Percentiles rank a stretch among this genome's conserved stretches.
These are phyloP conservation scores for Mortierella antarctica DNA, from an alignment of 192 early-diverging fungal genomes.

Conservation along the genomic window DNA sequence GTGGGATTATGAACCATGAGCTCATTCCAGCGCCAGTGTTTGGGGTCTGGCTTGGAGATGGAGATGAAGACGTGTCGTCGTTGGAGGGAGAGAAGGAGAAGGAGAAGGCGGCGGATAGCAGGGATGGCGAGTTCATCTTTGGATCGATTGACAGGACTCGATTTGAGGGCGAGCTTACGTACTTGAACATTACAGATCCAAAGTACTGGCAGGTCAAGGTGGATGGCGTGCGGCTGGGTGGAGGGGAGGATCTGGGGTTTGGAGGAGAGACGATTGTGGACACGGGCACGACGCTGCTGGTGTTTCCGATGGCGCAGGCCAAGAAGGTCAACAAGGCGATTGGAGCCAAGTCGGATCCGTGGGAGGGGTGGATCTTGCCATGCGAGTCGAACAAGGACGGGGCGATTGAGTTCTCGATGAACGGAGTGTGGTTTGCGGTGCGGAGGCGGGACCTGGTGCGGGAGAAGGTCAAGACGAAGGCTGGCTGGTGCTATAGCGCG, in stretches of 20 bases:
- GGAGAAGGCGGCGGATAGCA: slow-evolving; percentile 27
- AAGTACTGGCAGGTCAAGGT: slow-evolving; percentile 68
- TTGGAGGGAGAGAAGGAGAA: neutral
- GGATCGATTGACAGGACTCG: slow-evolving; percentile 61
- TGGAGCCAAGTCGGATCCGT: slow-evolving; percentile 44
- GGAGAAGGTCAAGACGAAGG: slow-evolving; percentile 29
- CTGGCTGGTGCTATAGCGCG: slow-evolving; percentile 53
- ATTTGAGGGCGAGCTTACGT: slow-evolving; percentile 64
- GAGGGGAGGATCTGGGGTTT: slow-evolving; percentile 36
- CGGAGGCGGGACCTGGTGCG: slow-evolving; percentile 41
- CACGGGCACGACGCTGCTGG: slow-evolving; percentile 73
- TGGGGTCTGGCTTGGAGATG: slow-evolving; percentile 73
- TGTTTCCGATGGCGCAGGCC: slow-evolving; percentile 67
- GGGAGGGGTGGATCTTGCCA: slow-evolving; percentile 41
- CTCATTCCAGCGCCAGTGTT: slow-evolving; percentile 72
- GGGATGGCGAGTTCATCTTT: slow-evolving; percentile 70
- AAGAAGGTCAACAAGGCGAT: slow-evolving; percentile 56
- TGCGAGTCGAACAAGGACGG: slow-evolving; percentile 30
- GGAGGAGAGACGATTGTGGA: slow-evolving; percentile 62
- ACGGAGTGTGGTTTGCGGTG: slow-evolving; percentile 43
- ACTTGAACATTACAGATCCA: slow-evolving; percentile 60
- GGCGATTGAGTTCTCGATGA: slow-evolving; percentile 46
- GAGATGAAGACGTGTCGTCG: slow-evolving; percentile 42
- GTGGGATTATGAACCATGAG: slow-evolving; percentile 64
- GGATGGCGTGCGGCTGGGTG: slow-evolving; percentile 53